Evolutionary conservation across 1,284 basidiomycete genomes (phyloP), one percentile per base, ranked within the genome.

Genomic region (Rhodotorula glutinis): DNA sequence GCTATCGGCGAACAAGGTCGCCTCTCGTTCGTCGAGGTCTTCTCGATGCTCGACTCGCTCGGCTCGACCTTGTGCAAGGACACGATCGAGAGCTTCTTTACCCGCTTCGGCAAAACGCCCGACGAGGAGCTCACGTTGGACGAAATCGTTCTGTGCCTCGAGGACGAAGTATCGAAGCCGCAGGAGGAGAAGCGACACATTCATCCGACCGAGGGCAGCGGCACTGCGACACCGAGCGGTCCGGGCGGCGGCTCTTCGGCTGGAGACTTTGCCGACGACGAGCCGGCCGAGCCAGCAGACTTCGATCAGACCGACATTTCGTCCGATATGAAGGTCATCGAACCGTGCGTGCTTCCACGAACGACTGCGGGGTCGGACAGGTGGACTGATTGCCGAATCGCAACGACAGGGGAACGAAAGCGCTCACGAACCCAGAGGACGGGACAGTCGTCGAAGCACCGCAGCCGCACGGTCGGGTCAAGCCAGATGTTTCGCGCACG

Each of bases 31-130:
- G 82, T 95, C 61, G 95, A 98, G 79, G 82, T 98, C 30, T 89
- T 88, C 0, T 89, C 90, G n/a, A 95, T 98, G 91, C 87, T 98
- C 60, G 93, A 97, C 80, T 96, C 93, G 9, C 86, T 98, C 40
- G 93, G 94, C 5, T 95, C 92, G 3, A 98, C 95, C 0, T 85
- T 98, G 47, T 90, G 90, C 5, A 80, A 79, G 0, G 82, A 86
- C 57, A 98, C 95, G 1, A 82, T 94, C 69, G 84, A 88, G 73
- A 83, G 84, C 11, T 95, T 93, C 83, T 98, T 89, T 80, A 85
- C 82, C 13, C 83, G 85, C 10, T 85, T 83, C 76, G 83, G 83
- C 72, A 91, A 92, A 80, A 81, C 84, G 13, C 83, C 87, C 0
- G 83, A 85, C 7, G 92, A 88, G 70, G 87, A 90, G 74, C 80